These are phyloP conservation scores for Galerina marginata DNA, from an alignment of 768 basidiomycete species.

Conservation along the genomic window DNA sequence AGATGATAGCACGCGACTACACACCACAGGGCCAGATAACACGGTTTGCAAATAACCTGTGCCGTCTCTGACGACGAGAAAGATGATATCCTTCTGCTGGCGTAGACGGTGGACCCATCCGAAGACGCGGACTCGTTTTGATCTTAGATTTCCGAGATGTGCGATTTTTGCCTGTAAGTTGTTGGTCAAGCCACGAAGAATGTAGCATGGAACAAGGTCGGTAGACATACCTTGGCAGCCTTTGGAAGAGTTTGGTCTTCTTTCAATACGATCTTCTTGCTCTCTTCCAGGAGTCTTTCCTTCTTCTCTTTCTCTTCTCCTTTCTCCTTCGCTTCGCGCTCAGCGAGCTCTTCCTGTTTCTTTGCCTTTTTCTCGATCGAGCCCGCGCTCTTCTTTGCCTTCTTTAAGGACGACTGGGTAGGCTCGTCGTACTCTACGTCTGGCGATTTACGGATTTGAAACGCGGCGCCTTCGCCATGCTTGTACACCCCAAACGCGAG, in stretches of 20 bases:
- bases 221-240: slow-evolving; percentile 62
- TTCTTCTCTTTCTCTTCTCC: slow-evolving; percentile 73
- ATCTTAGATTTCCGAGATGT: slow-evolving; percentile 61
- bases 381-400: slow-evolving; percentile 88
- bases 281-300: slow-evolving; percentile 82
- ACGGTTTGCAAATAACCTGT: slow-evolving; percentile 93
- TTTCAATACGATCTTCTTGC: slow-evolving; percentile 79
- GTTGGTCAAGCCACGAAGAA: slow-evolving; percentile 3
- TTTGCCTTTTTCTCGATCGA: slow-evolving; percentile 88
- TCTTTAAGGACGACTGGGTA: slow-evolving; percentile 87
- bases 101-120: slow-evolving; percentile 98
- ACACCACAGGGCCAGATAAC: slow-evolving; percentile 82
- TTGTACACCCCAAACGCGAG: slow-evolving; percentile 81
- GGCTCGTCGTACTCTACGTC: slow-evolving; percentile 75
- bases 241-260: slow-evolving; percentile 76
- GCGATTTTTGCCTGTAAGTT: slow-evolving; percentile 67
- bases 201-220: not conserved
- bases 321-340: slow-evolving; percentile 70
- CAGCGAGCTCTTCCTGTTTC: slow-evolving; percentile 78
- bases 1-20: slow-evolving; percentile 30
- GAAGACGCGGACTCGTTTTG: slow-evolving; percentile 80
- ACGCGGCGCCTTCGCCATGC: slow-evolving; percentile 43
- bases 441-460: slow-evolving; percentile 74
- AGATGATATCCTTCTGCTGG: slow-evolving; percentile 92
- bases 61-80: slow-evolving; percentile 92